phyloP scores from a whole-genome alignment of 345 rosid species.

The Eucalyptus cloeziana region DNA sequence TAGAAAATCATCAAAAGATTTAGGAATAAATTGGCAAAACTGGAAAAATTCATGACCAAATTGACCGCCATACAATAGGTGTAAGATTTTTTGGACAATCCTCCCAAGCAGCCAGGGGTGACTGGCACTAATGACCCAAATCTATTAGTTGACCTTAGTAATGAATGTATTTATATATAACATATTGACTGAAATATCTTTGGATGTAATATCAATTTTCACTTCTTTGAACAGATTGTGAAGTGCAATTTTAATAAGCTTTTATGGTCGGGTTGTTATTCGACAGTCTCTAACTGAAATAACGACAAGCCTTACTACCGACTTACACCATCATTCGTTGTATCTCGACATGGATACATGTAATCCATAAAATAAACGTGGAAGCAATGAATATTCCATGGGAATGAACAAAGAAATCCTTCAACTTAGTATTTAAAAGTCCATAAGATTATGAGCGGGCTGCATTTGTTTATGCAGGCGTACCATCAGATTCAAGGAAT shows the following conservation, averaged over 20 bases:
- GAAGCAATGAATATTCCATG: not conserved
- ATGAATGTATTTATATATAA: not conserved
- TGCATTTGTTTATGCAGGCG: not conserved
- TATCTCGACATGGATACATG: not conserved
- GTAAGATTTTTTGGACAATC: not conserved
- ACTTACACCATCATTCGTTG: not conserved
- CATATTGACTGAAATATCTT: not conserved
- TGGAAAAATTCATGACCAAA: accelerated
- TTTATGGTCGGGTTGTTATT: not conserved
- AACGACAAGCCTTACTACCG: not conserved
- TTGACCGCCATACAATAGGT: accelerated
- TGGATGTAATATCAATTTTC: not conserved
- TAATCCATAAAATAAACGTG: not conserved
- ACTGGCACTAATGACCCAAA: not conserved
- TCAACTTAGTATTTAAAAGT: not conserved
- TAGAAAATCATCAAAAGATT: not conserved
- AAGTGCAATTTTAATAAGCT: not conserved
- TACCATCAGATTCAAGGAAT: not conserved
- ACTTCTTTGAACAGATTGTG: not conserved
- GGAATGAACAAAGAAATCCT: not conserved
- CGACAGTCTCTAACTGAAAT: not conserved
- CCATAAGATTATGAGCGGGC: not conserved
- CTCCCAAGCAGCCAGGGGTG: not conserved
- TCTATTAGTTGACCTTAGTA: not conserved
- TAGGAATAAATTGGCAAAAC: not conserved